Base-by-base conservation (phyloP, 345 rosid species). In the Chamaenerion angustifolium region DNA sequence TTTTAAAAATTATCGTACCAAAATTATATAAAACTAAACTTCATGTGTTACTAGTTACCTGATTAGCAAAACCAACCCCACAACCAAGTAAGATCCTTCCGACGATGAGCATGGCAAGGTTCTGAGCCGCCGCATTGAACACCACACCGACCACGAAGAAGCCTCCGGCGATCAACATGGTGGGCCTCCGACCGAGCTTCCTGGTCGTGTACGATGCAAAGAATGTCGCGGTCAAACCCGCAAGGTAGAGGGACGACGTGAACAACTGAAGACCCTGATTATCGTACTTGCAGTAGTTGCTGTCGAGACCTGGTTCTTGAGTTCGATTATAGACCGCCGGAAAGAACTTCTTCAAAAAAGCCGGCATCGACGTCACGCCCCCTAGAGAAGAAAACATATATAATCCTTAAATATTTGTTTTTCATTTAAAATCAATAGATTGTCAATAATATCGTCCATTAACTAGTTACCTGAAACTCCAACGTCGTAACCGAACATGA, bases 381-480 rank as follows among this genome's bases (percentile, higher is more conserved):
- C 96, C 98, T 92, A 60, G 17, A 45, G 2, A 23, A n/a, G n/a
- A 21, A 21, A 2, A 2, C 25, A 21, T 21, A 21, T 21, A 21
- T 5, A 50, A 25, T 27, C 14, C 16, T 52, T 16, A 13, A 16
- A 31, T 4, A 31, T 31, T 21, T 21, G 3, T 21, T 21, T 31
- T 31, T n/a, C n/a, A n/a, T n/a, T n/a, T n/a, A n/a, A n/a, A n/a
- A n/a, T n/a, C n/a, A n/a, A n/a, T n/a, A n/a, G n/a, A n/a, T n/a
- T n/a, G n/a, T n/a, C n/a, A n/a, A n/a, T n/a, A n/a, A n/a, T n/a
- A n/a, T n/a, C n/a, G n/a, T n/a, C n/a, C n/a, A n/a, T n/a, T n/a
- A n/a, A n/a, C n/a, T n/a, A n/a, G n/a, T n/a, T n/a, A 87, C 98
- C 98, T 14, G 98, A 87, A 46, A 92, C 77, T 19, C 98, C 98